Percentiles rank a stretch among this genome's conserved stretches.
These are phyloP conservation scores for Pyricularia sp. DNA, from an alignment of 2,329 filamentous ascomycete genomes.

Conservation along the genomic window DNA sequence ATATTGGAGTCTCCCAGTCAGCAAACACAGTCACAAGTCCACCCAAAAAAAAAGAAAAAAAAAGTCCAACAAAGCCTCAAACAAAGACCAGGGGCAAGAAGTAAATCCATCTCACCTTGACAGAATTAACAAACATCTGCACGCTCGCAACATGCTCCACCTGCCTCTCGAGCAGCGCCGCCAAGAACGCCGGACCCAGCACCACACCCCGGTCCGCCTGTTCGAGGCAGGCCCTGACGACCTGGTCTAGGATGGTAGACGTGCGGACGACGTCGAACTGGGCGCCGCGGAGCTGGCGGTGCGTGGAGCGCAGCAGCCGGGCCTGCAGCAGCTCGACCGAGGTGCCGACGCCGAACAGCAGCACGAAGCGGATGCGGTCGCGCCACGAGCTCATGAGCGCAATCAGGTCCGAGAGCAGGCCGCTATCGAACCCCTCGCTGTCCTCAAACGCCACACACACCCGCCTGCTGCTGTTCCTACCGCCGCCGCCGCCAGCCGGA, in stretches of 20 bases:
- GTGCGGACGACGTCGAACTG: slow-evolving; percentile 73
- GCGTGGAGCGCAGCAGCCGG: slow-evolving; percentile 58
- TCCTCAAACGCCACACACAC: slow-evolving; percentile 70
- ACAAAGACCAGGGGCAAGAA: not conserved
- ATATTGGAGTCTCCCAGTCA: slow-evolving; percentile 12
- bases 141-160: slow-evolving; percentile 69
- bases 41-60: not conserved
- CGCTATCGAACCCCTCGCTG: slow-evolving; percentile 70
- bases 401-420: slow-evolving; percentile 62
- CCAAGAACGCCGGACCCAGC: slow-evolving; percentile 54
- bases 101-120: slow-evolving; percentile 43
- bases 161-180: slow-evolving; percentile 60
- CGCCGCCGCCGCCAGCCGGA: slow-evolving; percentile 16
- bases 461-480: slow-evolving; percentile 30
- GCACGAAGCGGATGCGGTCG: slow-evolving; percentile 65
- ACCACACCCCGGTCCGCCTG: slow-evolving; percentile 45
- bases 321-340: slow-evolving; percentile 73
- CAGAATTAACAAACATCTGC: slow-evolving; percentile 58
- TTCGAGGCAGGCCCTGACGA: slow-evolving; percentile 58
- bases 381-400: slow-evolving; percentile 59
- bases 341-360: slow-evolving; percentile 73
- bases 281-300: slow-evolving; percentile 56
- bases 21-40: slow-evolving; percentile 1
- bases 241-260: slow-evolving; percentile 59
- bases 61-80: not conserved